Conservation (phyloP, 2,329 filamentous ascomycete genomes). For the Diaporthe amygdali region DNA sequence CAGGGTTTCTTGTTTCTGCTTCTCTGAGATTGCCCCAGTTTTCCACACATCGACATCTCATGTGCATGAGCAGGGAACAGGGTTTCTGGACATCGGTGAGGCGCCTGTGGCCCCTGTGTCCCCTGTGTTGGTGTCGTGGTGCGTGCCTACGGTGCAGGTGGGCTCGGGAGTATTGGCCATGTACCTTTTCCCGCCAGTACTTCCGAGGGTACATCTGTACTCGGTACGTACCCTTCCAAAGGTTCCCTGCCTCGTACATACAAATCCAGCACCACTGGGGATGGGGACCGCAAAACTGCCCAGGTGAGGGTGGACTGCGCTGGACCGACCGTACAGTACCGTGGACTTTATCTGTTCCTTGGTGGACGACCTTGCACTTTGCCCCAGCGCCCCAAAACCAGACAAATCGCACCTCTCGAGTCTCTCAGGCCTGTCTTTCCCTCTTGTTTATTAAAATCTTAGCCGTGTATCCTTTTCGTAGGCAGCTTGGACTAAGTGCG, state of each 20-base stretch:
- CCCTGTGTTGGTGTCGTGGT: background rate
- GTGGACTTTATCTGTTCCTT: conserved; percentile 13
- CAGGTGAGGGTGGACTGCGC: conserved; percentile 6
- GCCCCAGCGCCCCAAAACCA: conserved; percentile 15
- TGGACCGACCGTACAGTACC: conserved; percentile 4
- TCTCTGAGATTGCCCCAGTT: conserved; percentile 26
- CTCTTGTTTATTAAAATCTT: conserved; percentile 25
- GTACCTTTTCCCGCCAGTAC: background rate
- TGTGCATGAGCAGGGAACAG: conserved; percentile 20
- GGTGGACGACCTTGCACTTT: conserved; percentile 8
- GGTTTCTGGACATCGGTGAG: conserved; percentile 21
- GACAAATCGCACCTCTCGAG: conserved; percentile 24
- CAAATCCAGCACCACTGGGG: background rate
- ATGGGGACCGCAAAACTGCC: conserved; percentile 7
- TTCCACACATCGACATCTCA: conserved; percentile 26
- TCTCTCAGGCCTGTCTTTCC: conserved; percentile 21
- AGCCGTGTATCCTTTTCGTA: conserved; percentile 18
- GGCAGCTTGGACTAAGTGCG: conserved; percentile 20
- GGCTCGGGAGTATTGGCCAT: background rate
- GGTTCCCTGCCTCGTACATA: conserved; percentile 1
- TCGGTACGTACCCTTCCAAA: background rate
- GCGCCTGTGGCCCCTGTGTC: conserved; percentile 14
- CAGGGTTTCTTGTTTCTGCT: conserved; percentile 24
- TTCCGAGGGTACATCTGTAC: background rate
- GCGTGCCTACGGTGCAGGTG: background rate